Conservation (phyloP, 202 grass and related monocot species). For the Hordeum pubiflorum region DNA sequence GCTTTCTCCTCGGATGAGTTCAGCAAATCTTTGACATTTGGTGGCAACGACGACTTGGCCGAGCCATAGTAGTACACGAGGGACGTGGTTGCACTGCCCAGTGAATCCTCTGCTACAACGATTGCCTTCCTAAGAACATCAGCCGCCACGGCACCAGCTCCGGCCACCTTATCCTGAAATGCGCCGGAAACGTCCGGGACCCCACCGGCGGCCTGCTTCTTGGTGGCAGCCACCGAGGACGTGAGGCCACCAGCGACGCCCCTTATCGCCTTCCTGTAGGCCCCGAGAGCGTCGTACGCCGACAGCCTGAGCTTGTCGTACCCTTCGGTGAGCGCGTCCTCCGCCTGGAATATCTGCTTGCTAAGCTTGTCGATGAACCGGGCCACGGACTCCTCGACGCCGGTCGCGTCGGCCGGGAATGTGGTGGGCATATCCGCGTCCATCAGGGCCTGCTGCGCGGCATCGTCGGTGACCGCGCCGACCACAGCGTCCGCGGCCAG, state of each 20-base stretch:
- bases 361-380: conserved; percentile 48
- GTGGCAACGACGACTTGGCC: conserved; percentile 62
- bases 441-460: conserved; percentile 21
- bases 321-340: conserved; percentile 63
- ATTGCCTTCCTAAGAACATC: conserved; percentile 62
- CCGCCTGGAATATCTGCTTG: conserved; percentile 56
- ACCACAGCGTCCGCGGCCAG: background rate
- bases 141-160: conserved; percentile 39
- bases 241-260: conserved; percentile 34
- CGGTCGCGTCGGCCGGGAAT: conserved; percentile 36
- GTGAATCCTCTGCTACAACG: conserved; percentile 50
- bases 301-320: conserved; percentile 59
- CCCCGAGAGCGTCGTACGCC: conserved; percentile 48
- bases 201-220: conserved; percentile 45
- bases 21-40: conserved; percentile 58
- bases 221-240: conserved; percentile 47
- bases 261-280: conserved; percentile 51
- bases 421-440: conserved; percentile 43
- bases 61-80: conserved; percentile 69
- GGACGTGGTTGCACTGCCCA: conserved; percentile 47
- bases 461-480: conserved; percentile 1
- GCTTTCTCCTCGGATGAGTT: conserved; percentile 81
- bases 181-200: conserved; percentile 39
- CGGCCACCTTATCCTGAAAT: conserved; percentile 52
- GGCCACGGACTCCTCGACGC: conserved; percentile 35